These are phyloP conservation scores for Aspergillus steynii DNA, from an alignment of 495 filamentous ascomycete species.

Conservation along the genomic window DNA sequence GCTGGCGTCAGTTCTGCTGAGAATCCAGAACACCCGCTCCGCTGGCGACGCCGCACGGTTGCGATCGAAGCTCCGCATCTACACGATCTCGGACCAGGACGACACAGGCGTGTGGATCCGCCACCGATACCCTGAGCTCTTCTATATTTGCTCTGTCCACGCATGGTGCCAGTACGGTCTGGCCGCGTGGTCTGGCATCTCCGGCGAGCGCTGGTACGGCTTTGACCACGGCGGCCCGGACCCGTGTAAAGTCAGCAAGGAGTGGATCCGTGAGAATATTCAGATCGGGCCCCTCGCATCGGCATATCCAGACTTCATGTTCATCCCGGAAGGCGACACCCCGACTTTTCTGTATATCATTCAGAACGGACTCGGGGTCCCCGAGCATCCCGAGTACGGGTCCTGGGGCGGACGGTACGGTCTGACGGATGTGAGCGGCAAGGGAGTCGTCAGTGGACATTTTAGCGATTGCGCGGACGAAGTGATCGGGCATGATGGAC, in stretches of 20 bases:
- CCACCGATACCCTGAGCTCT: slow-evolving; percentile 42
- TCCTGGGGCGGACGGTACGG: slow-evolving; percentile 50
- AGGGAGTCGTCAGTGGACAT: slow-evolving; percentile 24
- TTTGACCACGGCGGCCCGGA: slow-evolving; percentile 49
- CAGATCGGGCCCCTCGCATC: slow-evolving; percentile 43
- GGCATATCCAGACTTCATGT: slow-evolving; percentile 43
- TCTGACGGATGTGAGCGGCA: slow-evolving; percentile 20
- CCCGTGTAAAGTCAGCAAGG: slow-evolving; percentile 32
- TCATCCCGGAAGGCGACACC: slow-evolving; percentile 49
- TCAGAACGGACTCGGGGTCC: slow-evolving; percentile 47
- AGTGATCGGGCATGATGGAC: slow-evolving; percentile 39
- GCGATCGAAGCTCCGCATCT: slow-evolving; percentile 42
- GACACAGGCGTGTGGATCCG: slow-evolving; percentile 51
- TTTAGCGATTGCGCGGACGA: slow-evolving; percentile 44
- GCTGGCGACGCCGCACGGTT: slow-evolving; percentile 30
- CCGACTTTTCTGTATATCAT: slow-evolving; percentile 49
- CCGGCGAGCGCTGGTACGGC: slow-evolving; percentile 44
- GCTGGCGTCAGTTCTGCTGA: slow-evolving; percentile 42
- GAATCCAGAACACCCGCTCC: slow-evolving; percentile 29
- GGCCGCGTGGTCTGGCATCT: slow-evolving; percentile 49
- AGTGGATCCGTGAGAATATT: slow-evolving; percentile 49
- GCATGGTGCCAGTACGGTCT: slow-evolving; percentile 50
- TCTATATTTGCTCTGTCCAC: slow-evolving; percentile 47
- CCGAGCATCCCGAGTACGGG: slow-evolving; percentile 45
- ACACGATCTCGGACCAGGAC: slow-evolving; percentile 53